These are phyloP conservation scores for Heterobasidion parviporum DNA, from an alignment of 1,284 basidiomycete genomes.

Conservation along the genomic window DNA sequence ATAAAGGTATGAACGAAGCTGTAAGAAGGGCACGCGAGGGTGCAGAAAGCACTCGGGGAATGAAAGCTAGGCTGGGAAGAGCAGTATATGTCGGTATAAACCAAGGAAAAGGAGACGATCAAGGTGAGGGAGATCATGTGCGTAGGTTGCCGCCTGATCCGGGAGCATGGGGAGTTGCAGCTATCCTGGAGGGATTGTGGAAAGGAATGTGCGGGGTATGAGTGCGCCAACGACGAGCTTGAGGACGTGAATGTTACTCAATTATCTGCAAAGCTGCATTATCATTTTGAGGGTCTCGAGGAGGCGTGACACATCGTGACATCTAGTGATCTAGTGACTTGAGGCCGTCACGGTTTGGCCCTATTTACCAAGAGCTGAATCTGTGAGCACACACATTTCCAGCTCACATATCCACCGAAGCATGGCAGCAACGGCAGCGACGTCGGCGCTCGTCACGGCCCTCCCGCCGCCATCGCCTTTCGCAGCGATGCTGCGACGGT, in stretches of 20 bases:
- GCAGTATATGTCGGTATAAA: constrained; percentile 36
- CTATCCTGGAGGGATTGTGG: constrained; percentile 26
- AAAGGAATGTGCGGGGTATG: background rate
- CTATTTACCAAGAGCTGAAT: no score
- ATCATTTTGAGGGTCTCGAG: no score
- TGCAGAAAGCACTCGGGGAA: constrained; percentile 36
- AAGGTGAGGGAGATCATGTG: constrained; percentile 2
- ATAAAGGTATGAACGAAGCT: constrained; percentile 21
- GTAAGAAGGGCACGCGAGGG: constrained; percentile 31
- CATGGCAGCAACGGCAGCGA: background rate
- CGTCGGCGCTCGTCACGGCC: background rate
- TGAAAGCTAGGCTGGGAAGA: constrained; percentile 39
- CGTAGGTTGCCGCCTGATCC: constrained; percentile 35
- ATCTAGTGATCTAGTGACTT: background rate
- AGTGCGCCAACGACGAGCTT: no score
- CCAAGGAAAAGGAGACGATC: constrained; percentile 11
- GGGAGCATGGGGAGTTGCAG: constrained; percentile 43
- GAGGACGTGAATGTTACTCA: no score
- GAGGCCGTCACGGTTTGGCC: background rate
- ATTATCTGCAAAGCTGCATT: no score
- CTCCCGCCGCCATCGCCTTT: constrained; percentile 48
- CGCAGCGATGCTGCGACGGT: constrained; percentile 61
- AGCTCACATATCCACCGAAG: no score
- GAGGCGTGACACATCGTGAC: no score
- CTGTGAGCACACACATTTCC: no score